Base-by-base conservation (phyloP, 805 yeast species). In the Yarrowia alimentaria region DNA sequence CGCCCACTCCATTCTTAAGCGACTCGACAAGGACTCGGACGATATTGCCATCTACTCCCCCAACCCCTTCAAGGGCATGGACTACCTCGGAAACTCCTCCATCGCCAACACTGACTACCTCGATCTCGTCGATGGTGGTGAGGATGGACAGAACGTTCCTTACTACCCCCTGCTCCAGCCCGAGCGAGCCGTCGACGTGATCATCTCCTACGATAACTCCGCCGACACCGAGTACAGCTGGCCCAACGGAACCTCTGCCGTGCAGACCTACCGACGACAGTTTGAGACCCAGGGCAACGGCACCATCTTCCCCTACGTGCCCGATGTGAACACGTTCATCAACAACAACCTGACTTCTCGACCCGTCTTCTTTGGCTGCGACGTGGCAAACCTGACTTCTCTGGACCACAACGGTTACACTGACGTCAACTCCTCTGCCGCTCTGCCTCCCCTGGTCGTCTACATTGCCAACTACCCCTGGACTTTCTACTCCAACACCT, bases 291-390 rank as follows among this genome's bases (percentile, higher is more conserved):
- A 75, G 57, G 82, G 81, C 21, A 71, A 75, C 56, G 77, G 78
- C 43, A 76, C 85, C 20, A 70, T 82, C 2, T 85, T 84, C 74
- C 95, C 95, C 8, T 78, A 83, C 58, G 90, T 87, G 51, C 95
- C 95, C 10, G 90, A 80, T 62, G 68, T 64, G 20, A 66, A 73
- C 34, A 75, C 89, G 0, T 83, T 86, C 64, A 61, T 77, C 19
- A 73, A 75, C 54, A 59, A 69, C 56, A 83, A 83, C 53, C 70
- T 86, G 56, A 81, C 86, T 12, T 70, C 81, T 8, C 75, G 68
- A 54, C 95, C 95, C 45, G 73, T 83, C 0, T 87, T 88, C 69
- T 88, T 88, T 63, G 96, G 96, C 25, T 87, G 96, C 66, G 76
- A 84, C 61, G 74, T 85, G 4, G 57, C 66, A 1, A 83, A 85